Evolutionary conservation across 1,284 basidiomycete genomes (phyloP).

Genomic region (Puccinia hordei): DNA sequence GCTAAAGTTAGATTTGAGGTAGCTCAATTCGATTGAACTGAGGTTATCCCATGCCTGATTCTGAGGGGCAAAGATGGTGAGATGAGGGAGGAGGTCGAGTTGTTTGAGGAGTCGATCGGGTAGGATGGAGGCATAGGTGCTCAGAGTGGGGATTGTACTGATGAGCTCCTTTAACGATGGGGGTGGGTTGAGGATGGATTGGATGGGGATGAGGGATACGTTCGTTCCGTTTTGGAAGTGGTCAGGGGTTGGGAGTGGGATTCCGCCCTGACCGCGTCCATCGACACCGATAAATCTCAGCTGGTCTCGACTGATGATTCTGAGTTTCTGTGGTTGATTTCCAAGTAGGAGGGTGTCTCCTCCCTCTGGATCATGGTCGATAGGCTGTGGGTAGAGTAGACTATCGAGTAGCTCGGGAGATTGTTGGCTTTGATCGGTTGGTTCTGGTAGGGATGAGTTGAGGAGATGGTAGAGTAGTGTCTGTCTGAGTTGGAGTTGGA

Average conservation of each 20-base stretch:
- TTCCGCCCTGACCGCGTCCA: not conserved
- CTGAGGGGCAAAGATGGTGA: conserved; percentile 87
- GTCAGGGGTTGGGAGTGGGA: conserved; percentile 66
- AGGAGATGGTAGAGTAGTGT: conserved; percentile 92
- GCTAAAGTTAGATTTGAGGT: conserved; percentile 82
- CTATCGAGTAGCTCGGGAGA: not conserved
- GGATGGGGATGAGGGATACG: conserved; percentile 70
- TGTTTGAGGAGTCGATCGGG: conserved; percentile 56
- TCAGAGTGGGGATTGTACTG: conserved; percentile 55
- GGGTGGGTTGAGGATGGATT: conserved; percentile 59
- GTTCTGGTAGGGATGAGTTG: conserved; percentile 72
- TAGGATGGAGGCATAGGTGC: conserved; percentile 57
- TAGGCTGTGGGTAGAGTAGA: conserved; percentile 58
- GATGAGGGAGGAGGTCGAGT: conserved; percentile 63
- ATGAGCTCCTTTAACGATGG: conserved; percentile 53
- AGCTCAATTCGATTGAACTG: conserved; percentile 70
- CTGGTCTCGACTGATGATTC: conserved; percentile 62
- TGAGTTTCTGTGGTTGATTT: conserved; percentile 68
- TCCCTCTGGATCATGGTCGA: conserved; percentile 68
- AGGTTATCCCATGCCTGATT: conserved; percentile 73
- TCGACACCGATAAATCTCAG: conserved; percentile 13
- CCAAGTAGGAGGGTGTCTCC: conserved; percentile 51
- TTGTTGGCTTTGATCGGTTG: not conserved
- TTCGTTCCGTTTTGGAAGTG: conserved; percentile 69
- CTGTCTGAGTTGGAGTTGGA: conserved; percentile 79